Percentiles rank a stretch among this genome's conserved stretches.
phyloP scores from a whole-genome alignment of 1,284 basidiomycete genomes.

The Cutaneotrichosporon mucoides region DNA sequence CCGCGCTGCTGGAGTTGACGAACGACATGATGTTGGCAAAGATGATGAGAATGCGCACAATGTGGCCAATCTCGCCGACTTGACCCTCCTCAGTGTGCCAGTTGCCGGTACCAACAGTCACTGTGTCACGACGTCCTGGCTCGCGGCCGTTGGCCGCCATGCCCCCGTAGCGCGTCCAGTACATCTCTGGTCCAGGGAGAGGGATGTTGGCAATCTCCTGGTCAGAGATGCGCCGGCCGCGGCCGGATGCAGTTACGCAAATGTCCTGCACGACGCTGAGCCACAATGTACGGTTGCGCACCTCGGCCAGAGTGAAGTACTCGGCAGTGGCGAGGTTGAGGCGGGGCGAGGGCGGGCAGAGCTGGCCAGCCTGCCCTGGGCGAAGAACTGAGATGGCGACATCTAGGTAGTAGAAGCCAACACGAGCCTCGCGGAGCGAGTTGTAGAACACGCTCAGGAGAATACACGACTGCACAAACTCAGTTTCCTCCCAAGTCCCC shows the following conservation, averaged over 20 bases:
- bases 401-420: slow-evolving; percentile 48
- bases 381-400: slow-evolving; percentile 37
- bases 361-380: slow-evolving; percentile 18
- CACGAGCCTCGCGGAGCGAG: slow-evolving; percentile 40
- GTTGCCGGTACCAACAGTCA: slow-evolving; percentile 32
- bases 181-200: slow-evolving; percentile 39
- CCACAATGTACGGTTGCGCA: slow-evolving; percentile 46
- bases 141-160: slow-evolving; percentile 27
- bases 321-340: slow-evolving; percentile 31
- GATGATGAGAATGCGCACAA: slow-evolving; percentile 42
- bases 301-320: slow-evolving; percentile 38
- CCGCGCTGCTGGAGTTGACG: slow-evolving; percentile 25
- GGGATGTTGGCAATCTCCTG: slow-evolving; percentile 39
- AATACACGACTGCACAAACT: slow-evolving; percentile 46
- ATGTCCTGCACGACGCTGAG: slow-evolving; percentile 46
- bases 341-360: slow-evolving; percentile 23
- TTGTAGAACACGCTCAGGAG: slow-evolving; percentile 48
- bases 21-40: slow-evolving; percentile 41
- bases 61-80: slow-evolving; percentile 48
- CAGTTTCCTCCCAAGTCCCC: slow-evolving; percentile 48
- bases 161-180: slow-evolving; percentile 44
- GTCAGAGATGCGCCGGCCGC: slow-evolving; percentile 34
- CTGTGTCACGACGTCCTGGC: slow-evolving; percentile 31
- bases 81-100: slow-evolving; percentile 41
- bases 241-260: slow-evolving; percentile 38